phyloP scores from a whole-genome alignment of 2,329 filamentous ascomycete genomes.

The Periconia sp. region DNA sequence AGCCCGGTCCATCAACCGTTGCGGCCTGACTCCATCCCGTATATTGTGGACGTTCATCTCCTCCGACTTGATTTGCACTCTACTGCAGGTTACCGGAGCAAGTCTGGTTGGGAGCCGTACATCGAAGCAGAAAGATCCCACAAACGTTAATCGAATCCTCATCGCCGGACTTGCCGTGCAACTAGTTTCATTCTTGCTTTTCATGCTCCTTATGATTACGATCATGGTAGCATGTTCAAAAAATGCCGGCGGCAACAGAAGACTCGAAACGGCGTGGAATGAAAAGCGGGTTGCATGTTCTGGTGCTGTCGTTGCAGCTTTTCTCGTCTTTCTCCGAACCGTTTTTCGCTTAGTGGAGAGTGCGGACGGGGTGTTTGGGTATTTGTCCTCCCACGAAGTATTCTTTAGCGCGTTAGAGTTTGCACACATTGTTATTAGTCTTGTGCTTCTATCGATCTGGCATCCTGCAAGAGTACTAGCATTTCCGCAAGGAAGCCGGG shows the following conservation, averaged over 20 bases:
- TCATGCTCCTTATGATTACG: conserved; percentile 47
- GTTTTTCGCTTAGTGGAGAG: conserved; percentile 59
- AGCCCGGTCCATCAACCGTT: conserved; percentile 53
- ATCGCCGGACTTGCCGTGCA: conserved; percentile 59
- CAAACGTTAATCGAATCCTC: conserved; percentile 57
- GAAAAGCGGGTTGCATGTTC: conserved; percentile 43
- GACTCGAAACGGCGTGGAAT: too few relatives aligned
- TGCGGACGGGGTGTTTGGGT: conserved; percentile 50
- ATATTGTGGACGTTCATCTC: conserved; percentile 59
- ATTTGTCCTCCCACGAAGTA: conserved; percentile 53
- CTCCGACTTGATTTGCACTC: conserved; percentile 56
- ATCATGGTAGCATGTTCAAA: too few relatives aligned
- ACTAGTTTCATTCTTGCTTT: conserved; percentile 54
- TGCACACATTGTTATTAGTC: conserved; percentile 55
- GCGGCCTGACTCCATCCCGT: conserved; percentile 46
- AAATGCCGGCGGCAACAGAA: too few relatives aligned
- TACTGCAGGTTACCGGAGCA: conserved; percentile 58
- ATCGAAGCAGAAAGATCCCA: conserved; percentile 54
- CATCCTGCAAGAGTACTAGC: conserved; percentile 48
- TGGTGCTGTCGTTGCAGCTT: conserved; percentile 49
- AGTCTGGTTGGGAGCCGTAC: conserved; percentile 55
- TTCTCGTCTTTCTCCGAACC: conserved; percentile 57
- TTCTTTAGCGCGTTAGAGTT: conserved; percentile 60
- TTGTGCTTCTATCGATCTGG: conserved; percentile 49
- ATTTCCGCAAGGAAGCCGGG: too few relatives aligned